phyloP scores from a whole-genome alignment of 257 asterid genomes.

The Scutellaria minor region DNA sequence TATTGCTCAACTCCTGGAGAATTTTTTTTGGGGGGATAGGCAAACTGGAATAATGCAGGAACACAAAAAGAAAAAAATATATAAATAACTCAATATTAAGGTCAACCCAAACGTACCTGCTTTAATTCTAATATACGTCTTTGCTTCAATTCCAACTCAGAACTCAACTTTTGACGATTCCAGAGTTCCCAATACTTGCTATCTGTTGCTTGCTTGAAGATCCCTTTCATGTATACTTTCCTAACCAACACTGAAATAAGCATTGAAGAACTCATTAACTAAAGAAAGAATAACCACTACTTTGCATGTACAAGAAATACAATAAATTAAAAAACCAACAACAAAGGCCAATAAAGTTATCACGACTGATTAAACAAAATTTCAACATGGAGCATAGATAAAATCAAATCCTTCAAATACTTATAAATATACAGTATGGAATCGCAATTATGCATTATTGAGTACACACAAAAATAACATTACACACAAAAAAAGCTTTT shows the following conservation, averaged over 20 bases:
- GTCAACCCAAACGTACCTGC: slow-evolving; percentile 56
- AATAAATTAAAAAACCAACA: slow-evolving; percentile 11
- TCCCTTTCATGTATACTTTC: slow-evolving; percentile 79
- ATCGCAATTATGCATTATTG: background rate
- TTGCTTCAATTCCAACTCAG: slow-evolving; percentile 82
- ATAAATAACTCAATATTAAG: slow-evolving; percentile 27
- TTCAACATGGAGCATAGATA: slow-evolving; percentile 20
- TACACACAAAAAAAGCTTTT: background rate
- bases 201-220: slow-evolving; percentile 88
- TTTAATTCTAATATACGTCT: slow-evolving; percentile 63
- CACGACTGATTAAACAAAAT: background rate
- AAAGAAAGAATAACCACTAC: slow-evolving; percentile 24
- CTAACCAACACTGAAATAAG: slow-evolving; percentile 69
- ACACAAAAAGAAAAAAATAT: slow-evolving; percentile 19
- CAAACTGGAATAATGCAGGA: slow-evolving; percentile 33
- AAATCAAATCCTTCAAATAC: background rate
- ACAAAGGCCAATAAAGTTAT: slow-evolving; percentile 18
- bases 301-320: slow-evolving; percentile 4
- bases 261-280: slow-evolving; percentile 30
- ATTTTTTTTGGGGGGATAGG: background rate
- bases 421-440: no score
- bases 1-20: slow-evolving; percentile 70
- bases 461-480: background rate
- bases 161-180: slow-evolving; percentile 83
- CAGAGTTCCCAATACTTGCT: slow-evolving; percentile 84